Base-by-base conservation (phyloP, 495 filamentous ascomycete species). In the Xylaria bambusicola region DNA sequence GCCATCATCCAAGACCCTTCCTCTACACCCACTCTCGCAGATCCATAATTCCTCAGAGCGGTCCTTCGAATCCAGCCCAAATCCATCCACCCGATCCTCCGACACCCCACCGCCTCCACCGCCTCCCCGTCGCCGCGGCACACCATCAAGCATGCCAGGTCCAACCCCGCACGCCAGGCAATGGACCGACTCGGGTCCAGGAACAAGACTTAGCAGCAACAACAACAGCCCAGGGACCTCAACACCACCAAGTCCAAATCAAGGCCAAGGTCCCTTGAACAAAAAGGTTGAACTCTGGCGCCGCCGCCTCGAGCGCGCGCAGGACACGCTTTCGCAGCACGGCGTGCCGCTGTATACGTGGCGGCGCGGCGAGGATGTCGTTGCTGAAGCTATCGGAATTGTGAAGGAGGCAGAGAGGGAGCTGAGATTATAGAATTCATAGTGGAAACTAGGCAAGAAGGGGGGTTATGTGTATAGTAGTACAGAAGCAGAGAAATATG, bases 271-370 rank as follows among this genome's bases (percentile, higher is more conserved):
- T 35, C 69, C 70, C 23, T 58, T 82, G 10, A 93, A 86, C 62
- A 95, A 92, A 67, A 91, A 92, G 33, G 82, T 96, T 54, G 87
- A 92, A 47, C 67, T 95, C 21, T 99, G 95, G 95, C 75, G 80
- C 53, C 82, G 87, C 56, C 77, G 95, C 49, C 90, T 92, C 84
- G 84, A 83, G 60, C 75, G 85, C 7, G 94, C 95, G 1, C 84
- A 88, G 55, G 81, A 87, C 29, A 74, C 87, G 7, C 80, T 98
- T 8, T 84, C 84, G 4, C 69, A 79, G 0, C 76, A 83, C 50
- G 89, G 88, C 2, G 91, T 98, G 0, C 73, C 84, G 60, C 72
- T 99, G 57, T 84, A 88, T 58, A 93, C 83, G 58, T 98, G 94
- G 94, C 81, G 91, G 42, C 84, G 84, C 5, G 94, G 94, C 1